Evolutionary conservation across 768 basidiomycete genomes (phyloP), one percentile per base, ranked within the genome.

Genomic region (Tricholoma hemisulphureum): DNA sequence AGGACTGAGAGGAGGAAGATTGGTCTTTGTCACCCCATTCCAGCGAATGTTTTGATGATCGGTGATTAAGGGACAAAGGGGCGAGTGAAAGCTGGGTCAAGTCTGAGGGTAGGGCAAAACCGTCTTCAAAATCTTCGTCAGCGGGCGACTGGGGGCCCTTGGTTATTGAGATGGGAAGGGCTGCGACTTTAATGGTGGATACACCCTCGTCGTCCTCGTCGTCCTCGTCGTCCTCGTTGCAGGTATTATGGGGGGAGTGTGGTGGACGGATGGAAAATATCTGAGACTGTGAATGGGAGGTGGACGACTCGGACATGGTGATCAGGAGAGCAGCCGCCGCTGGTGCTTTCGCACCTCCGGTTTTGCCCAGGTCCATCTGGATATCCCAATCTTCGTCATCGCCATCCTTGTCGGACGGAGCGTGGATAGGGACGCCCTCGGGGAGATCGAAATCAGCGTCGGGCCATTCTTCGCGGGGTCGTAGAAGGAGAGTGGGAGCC

Each of bases 401-500:
- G 52, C 83, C 79, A 58, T 85, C 84, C 73, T 80, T 87, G 77
- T 88, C 87, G 20, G 81, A 82, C 23, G 79, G 80, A 34, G 86
- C 72, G 63, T 87, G 83, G 52, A 91, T 81, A 50, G 83, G 77
- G 49, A 82, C 82, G 41, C 83, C 91, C 49, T 93, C 91, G 55
- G 88, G 86, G 20, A 93, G 76, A 69, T 92, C 91, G 68, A 93
- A 93, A 73, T 93, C 91, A 60, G 88, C 88, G 71, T 93, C 91
- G 43, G 83, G 80, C 91, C 91, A 93, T 76, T 92, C 89, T 73
- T 93, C 91, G 61, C 83, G 81, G 55, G 80, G 71, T n/a, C n/a
- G n/a, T 35, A 78, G 66, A 39, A 76, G 72, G 60, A 80, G 75
- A 46, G 81, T 74, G 11, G 85, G 87, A 5, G 86, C 83, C 34